Conservation (phyloP, 495 filamentous ascomycete genomes). For the Penicillium coprophilum region DNA sequence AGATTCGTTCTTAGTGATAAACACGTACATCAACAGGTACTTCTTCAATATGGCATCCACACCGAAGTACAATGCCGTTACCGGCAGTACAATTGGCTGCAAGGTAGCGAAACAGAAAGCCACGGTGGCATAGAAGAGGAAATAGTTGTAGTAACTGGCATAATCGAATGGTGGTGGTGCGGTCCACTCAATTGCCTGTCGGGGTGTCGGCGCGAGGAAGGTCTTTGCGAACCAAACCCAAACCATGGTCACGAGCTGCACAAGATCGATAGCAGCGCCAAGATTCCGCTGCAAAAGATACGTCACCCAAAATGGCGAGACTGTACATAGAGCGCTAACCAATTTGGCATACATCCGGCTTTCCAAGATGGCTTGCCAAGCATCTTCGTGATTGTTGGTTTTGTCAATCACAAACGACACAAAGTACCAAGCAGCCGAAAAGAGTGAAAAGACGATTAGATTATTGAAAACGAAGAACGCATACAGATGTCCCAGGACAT, state of each 20-base stretch:
- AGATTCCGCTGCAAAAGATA: conserved; percentile 92
- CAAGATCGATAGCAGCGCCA: conserved; percentile 84
- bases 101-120: conserved; percentile 81
- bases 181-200: conserved; percentile 90
- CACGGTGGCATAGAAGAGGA: conserved; percentile 90
- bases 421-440: conserved; percentile 74
- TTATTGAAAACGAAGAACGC: conserved; percentile 99
- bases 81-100: conserved; percentile 87
- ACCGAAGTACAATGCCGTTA: conserved; percentile 85
- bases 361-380: conserved; percentile 67
- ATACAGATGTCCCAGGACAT: conserved; percentile 89
- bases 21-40: conserved; percentile 91
- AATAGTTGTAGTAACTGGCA: conserved; percentile 93
- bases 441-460: conserved; percentile 87
- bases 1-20: conserved; percentile 93
- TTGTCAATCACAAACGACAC: conserved; percentile 62
- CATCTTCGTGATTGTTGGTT: conserved; percentile 47
- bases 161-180: conserved; percentile 94
- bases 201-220: conserved; percentile 83
- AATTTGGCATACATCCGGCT: conserved; percentile 59
- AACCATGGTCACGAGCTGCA: conserved; percentile 75
- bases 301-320: conserved; percentile 91
- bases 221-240: conserved; percentile 81
- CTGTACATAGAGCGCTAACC: conserved; percentile 67
- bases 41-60: conserved; percentile 91